phyloP scores from a whole-genome alignment of 2,329 filamentous ascomycete species.

The Aspergillus pseudoviridinutans region DNA sequence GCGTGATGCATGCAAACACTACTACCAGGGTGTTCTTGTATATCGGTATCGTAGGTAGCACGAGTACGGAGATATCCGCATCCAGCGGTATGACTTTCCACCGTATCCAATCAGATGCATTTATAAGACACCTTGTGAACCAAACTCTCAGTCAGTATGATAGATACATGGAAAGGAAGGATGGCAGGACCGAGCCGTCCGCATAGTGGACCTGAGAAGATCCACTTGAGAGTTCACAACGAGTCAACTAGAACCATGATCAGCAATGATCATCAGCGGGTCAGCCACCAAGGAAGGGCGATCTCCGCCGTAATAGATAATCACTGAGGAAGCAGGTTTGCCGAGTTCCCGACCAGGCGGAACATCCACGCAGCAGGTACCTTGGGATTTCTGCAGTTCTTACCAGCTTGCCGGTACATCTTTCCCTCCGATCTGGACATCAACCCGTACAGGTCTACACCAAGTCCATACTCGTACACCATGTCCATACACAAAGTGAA shows the following conservation, averaged over 20 bases:
- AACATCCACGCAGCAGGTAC: too few relatives aligned
- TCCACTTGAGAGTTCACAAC: neutral
- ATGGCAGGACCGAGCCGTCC: neutral
- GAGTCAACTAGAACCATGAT: neutral
- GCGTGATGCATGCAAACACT: neutral
- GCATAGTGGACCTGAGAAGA: neutral
- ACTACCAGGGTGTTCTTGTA: neutral
- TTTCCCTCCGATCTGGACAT: too few relatives aligned
- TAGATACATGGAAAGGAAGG: neutral
- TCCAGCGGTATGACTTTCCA: neutral
- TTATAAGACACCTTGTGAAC: neutral
- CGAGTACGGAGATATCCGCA: neutral
- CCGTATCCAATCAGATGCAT: neutral
- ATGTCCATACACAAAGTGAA: too few relatives aligned
- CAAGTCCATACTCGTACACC: too few relatives aligned
- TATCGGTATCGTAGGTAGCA: neutral
- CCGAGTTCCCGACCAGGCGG: neutral
- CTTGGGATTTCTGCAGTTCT: too few relatives aligned
- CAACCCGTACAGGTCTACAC: too few relatives aligned
- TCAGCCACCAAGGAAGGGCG: neutral
- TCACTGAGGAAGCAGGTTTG: neutral
- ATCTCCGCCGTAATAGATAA: neutral
- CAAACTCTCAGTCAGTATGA: neutral
- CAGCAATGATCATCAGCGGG: neutral
- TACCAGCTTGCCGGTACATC: too few relatives aligned